phyloP scores from a whole-genome alignment of 2,329 filamentous ascomycete genomes.

The Exophiala sp. region DNA sequence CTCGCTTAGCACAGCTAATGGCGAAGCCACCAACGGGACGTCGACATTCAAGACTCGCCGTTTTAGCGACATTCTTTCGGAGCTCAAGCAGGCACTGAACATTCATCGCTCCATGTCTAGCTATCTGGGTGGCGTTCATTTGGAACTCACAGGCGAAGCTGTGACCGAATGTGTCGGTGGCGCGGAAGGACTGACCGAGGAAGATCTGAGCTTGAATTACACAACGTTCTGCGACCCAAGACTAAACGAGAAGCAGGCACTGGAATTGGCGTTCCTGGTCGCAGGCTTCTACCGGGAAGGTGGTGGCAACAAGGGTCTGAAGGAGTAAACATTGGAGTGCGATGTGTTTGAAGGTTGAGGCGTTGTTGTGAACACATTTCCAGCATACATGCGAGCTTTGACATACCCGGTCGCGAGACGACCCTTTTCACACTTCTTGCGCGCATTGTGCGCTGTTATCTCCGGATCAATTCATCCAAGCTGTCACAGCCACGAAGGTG shows the following conservation, averaged over 20 bases:
- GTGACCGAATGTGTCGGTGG: conserved; percentile 96
- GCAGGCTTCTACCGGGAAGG: conserved; percentile 70
- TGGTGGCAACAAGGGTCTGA: neutral
- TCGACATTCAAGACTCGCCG: conserved; percentile 90
- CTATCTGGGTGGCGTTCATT: conserved; percentile 88
- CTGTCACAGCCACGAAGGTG: conserved; percentile 38
- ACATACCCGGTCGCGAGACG: conserved; percentile 58
- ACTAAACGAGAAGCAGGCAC: conserved; percentile 94
- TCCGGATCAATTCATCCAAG: conserved; percentile 63
- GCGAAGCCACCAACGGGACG: conserved; percentile 46
- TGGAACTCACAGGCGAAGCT: conserved; percentile 91
- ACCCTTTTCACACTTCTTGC: conserved; percentile 84
- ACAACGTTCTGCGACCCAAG: conserved; percentile 94
- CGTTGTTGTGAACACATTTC: too few species aligned
- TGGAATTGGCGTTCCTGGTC: conserved; percentile 90
- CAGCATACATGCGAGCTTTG: too few species aligned
- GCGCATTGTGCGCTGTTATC: conserved; percentile 71
- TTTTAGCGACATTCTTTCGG: conserved; percentile 84
- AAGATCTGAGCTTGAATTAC: conserved; percentile 85
- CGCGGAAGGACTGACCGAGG: conserved; percentile 79
- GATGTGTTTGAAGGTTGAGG: neutral
- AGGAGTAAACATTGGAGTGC: neutral
- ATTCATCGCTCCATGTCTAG: conserved; percentile 82
- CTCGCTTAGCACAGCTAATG: conserved; percentile 39
- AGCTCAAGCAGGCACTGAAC: conserved; percentile 75